phyloP scores from a whole-genome alignment of 495 filamentous ascomycete genomes.

The Wilcoxina mikolae region DNA sequence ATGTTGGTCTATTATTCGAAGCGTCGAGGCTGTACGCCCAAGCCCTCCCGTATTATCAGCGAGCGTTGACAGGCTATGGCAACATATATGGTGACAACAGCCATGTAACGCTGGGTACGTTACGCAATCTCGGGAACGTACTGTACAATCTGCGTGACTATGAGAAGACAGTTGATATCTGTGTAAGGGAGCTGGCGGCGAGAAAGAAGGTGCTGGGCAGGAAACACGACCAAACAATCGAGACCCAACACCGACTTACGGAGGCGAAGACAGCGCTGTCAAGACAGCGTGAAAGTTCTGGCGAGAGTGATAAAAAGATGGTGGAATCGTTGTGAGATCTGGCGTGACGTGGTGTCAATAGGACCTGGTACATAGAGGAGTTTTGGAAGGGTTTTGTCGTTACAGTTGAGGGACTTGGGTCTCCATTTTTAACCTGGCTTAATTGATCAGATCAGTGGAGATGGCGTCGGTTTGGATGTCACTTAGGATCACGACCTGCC shows the following conservation, averaged over 20 bases:
- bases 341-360: no score
- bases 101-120: not conserved
- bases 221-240: not conserved
- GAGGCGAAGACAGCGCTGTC: not conserved
- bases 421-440: no score
- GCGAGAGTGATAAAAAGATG: not conserved
- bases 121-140: not conserved
- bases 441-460: no score
- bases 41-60: not conserved
- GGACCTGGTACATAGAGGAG: no score
- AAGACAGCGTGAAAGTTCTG: not conserved
- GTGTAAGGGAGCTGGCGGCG: not conserved
- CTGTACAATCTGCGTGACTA: not conserved
- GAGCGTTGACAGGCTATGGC: not conserved
- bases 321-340: not conserved
- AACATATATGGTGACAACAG: not conserved
- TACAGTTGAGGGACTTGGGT: no score
- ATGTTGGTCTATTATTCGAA: slow-evolving; percentile 1
- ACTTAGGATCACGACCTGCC: no score
- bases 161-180: not conserved
- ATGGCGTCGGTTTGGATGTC: no score
- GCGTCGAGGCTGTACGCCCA: not conserved
- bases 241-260: not conserved
- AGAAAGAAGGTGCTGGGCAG: not conserved
- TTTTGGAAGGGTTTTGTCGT: no score